A percentile compares a stretch with the other conserved stretches of the same genome.
Evolutionary conservation across 345 rosid species (phyloP).

Genomic region (Camelina laxa): DNA sequence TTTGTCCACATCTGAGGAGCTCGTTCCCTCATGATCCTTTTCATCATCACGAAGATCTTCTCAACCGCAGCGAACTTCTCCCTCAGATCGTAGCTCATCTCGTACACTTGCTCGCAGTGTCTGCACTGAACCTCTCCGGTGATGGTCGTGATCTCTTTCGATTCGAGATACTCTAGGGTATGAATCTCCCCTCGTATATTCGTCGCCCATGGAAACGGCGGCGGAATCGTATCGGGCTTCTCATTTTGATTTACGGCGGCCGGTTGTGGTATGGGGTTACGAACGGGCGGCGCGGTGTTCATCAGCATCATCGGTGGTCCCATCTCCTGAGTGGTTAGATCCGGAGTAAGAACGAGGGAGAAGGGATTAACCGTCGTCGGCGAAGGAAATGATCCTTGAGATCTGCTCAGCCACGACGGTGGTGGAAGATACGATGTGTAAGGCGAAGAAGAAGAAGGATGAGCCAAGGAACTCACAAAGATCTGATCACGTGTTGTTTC

Average conservation of each 20-base stretch:
- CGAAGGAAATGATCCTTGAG: not conserved
- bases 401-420: not conserved
- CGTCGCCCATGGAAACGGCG: slow-evolving; percentile 81
- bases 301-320: not conserved
- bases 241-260: slow-evolving; percentile 20
- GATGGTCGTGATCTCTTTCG: slow-evolving; percentile 46
- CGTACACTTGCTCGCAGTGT: slow-evolving; percentile 57
- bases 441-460: not conserved
- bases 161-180: slow-evolving; percentile 45
- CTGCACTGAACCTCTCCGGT: slow-evolving; percentile 70
- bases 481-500: not conserved
- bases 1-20: slow-evolving; percentile 66
- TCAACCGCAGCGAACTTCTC: slow-evolving; percentile 58
- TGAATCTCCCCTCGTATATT: slow-evolving; percentile 55
- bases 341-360: not conserved
- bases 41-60: slow-evolving; percentile 40
- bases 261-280: slow-evolving; percentile 8
- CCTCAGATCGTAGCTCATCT: slow-evolving; percentile 55
- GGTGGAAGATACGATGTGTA: not conserved
- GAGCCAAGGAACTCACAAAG: not conserved
- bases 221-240: slow-evolving; percentile 45
- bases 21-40: slow-evolving; percentile 59
- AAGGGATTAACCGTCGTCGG: not conserved
- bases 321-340: not conserved
- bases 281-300: not conserved